A percentile compares a stretch with the other conserved stretches of the same genome.
Evolutionary conservation across 2,329 filamentous ascomycete genomes (phyloP).

Genomic region (Epichloe bromicola): DNA sequence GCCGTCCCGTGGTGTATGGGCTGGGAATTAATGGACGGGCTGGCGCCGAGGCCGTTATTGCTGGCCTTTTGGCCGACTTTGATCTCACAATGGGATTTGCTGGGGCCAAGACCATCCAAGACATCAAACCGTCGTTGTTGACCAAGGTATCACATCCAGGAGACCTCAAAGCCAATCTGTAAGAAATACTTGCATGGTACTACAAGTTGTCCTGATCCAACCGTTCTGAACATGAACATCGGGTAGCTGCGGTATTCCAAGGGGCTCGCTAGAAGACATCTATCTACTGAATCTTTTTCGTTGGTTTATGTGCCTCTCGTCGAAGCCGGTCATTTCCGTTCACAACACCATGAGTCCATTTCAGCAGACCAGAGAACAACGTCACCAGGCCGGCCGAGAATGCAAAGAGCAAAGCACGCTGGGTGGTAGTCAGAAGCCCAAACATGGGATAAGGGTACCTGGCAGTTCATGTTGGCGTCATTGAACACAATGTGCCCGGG

Average conservation of each 20-base stretch:
- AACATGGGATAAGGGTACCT: constrained; percentile 87
- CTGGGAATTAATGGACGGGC: constrained; percentile 22
- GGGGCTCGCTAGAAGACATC: neutral
- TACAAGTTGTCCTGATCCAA: no score
- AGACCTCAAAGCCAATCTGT: constrained; percentile 20
- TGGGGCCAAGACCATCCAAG: constrained; percentile 31
- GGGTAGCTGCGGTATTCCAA: no score
- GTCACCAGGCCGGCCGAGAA: constrained; percentile 61
- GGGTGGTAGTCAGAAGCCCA: constrained; percentile 47
- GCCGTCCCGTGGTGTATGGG: constrained; percentile 26
- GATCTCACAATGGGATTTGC: constrained; percentile 43
- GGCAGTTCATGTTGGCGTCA: neutral
- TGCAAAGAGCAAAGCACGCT: constrained; percentile 56
- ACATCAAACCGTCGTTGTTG: constrained; percentile 22
- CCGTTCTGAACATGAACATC: no score
- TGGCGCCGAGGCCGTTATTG: constrained; percentile 43
- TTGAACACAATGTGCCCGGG: neutral
- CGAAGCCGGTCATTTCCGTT: constrained; percentile 41
- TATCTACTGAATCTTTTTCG: constrained; percentile 19
- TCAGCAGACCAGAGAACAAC: constrained; percentile 51
- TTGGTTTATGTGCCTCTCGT: constrained; percentile 16
- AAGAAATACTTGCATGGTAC: neutral
- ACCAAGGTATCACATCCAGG: constrained; percentile 20
- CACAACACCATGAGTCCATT: constrained; percentile 54
- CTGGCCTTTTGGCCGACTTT: constrained; percentile 25